phyloP scores from a whole-genome alignment of 805 yeast species.

The Ogataea glucozyma region DNA sequence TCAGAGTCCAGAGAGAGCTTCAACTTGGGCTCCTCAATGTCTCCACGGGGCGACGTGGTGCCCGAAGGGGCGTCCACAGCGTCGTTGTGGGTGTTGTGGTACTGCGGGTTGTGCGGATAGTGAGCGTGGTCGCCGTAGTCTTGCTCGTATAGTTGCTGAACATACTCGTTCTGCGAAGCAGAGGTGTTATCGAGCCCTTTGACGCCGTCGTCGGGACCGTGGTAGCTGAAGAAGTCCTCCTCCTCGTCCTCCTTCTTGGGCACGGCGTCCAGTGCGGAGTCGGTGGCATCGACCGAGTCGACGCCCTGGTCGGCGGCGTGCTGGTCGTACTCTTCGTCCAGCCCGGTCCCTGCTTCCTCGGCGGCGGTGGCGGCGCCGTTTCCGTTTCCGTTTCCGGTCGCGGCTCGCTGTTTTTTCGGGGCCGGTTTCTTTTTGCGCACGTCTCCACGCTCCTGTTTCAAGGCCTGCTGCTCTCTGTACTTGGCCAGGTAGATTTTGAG shows the following conservation, averaged over 20 bases:
- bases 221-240: slow-evolving; percentile 21
- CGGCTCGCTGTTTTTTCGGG: slow-evolving; percentile 9
- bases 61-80: slow-evolving; percentile 15
- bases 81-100: slow-evolving; percentile 28
- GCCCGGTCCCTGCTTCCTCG: slow-evolving; percentile 2
- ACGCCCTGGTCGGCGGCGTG: neutral
- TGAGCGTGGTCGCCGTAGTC: slow-evolving; percentile 31
- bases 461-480: slow-evolving; percentile 72
- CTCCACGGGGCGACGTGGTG: slow-evolving; percentile 6
- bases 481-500: slow-evolving; percentile 68
- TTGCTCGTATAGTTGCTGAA: slow-evolving; percentile 36
- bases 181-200: slow-evolving; percentile 5
- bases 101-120: slow-evolving; percentile 35
- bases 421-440: slow-evolving; percentile 33
- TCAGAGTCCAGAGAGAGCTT: slow-evolving; percentile 4
- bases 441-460: slow-evolving; percentile 68
- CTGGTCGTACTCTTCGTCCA: slow-evolving; percentile 14
- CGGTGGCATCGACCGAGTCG: neutral
- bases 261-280: slow-evolving; percentile 14
- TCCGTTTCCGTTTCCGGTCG: too few relatives aligned
- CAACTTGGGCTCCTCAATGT: slow-evolving; percentile 6
- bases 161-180: slow-evolving; percentile 27
- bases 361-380: too few relatives aligned
- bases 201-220: slow-evolving; percentile 7
- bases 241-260: slow-evolving; percentile 18